A percentile compares a stretch with the other conserved stretches of the same genome.
Evolutionary conservation across 2,329 filamentous ascomycete species (phyloP).

Genomic region (Ascochyta viciae-villosae): DNA sequence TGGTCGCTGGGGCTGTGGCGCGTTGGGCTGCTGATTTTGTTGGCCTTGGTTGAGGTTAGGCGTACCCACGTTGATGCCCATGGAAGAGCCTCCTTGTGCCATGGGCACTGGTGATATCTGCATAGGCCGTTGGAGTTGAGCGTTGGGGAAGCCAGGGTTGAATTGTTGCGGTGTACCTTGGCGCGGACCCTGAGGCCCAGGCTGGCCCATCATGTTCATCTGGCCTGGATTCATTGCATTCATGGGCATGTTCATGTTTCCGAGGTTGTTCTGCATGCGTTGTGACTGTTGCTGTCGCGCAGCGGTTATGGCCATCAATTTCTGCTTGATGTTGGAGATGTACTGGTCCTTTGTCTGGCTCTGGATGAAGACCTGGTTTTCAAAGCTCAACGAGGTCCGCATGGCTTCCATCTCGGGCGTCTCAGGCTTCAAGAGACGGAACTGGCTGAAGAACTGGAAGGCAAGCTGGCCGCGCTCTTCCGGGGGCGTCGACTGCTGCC

Average conservation of each 20-base stretch:
- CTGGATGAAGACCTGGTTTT: constrained; percentile 36
- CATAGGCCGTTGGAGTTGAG: constrained; percentile 59
- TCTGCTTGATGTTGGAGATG: constrained; percentile 36
- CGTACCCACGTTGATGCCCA: constrained; percentile 41
- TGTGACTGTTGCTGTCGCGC: constrained; percentile 40
- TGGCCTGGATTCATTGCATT: constrained; percentile 42
- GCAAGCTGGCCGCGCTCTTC: constrained; percentile 44
- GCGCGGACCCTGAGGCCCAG: constrained; percentile 41
- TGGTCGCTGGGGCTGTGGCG: constrained; percentile 35
- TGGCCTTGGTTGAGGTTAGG: constrained; percentile 38
- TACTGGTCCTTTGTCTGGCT: constrained; percentile 44
- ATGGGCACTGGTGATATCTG: constrained; percentile 58
- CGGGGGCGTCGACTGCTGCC: constrained; percentile 41
- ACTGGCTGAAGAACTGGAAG: constrained; percentile 44
- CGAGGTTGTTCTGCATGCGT: constrained; percentile 33
- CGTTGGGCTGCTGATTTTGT: constrained; percentile 41
- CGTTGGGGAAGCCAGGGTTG: constrained; percentile 52
- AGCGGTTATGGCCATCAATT: constrained; percentile 38
- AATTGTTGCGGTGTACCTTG: constrained; percentile 54
- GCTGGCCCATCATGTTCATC: constrained; percentile 48
- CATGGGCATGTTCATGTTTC: constrained; percentile 37
- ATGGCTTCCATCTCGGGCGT: constrained; percentile 37
- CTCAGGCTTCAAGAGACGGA: constrained; percentile 43
- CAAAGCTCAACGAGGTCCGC: constrained; percentile 37
- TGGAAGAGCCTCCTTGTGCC: constrained; percentile 40